Conservation (phyloP, 768 basidiomycete genomes). For the Sarcomyxa edulis region DNA sequence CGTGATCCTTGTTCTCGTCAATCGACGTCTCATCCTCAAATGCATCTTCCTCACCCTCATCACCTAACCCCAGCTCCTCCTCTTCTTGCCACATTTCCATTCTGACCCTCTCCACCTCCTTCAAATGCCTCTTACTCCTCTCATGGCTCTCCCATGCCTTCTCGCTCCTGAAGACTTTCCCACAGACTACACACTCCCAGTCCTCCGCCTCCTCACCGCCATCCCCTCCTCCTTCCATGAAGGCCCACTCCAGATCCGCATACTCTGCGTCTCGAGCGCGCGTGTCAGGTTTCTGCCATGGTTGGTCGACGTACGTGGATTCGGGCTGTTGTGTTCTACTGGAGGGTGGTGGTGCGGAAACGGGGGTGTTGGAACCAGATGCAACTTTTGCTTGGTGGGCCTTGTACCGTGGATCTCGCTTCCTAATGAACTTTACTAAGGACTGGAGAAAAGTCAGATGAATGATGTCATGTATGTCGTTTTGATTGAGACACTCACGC, state of each 20-base stretch:
- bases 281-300: slow-evolving; percentile 73
- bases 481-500: slow-evolving; percentile 43
- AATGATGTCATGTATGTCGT: background rate
- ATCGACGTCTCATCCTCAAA: slow-evolving; percentile 7
- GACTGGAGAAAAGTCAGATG: slow-evolving; percentile 36
- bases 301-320: slow-evolving; percentile 70
- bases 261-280: slow-evolving; percentile 24
- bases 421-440: slow-evolving; percentile 69
- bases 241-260: slow-evolving; percentile 71
- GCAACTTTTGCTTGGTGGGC: slow-evolving; percentile 44
- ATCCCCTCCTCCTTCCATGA: too few species aligned
- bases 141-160: slow-evolving; percentile 97
- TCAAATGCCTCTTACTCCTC: slow-evolving; percentile 89
- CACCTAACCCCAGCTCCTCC: slow-evolving; percentile 50
- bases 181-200: slow-evolving; percentile 95
- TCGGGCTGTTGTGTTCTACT: slow-evolving; percentile 21
- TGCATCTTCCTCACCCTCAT: slow-evolving; percentile 5
- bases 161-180: slow-evolving; percentile 85
- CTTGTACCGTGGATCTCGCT: slow-evolving; percentile 88
- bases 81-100: slow-evolving; percentile 76
- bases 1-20: too few species aligned
- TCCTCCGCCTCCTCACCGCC: slow-evolving; percentile 70
- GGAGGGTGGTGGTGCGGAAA: slow-evolving; percentile 22
- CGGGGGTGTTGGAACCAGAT: slow-evolving; percentile 26
- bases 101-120: slow-evolving; percentile 76